Base-by-base conservation (phyloP, 805 yeast genomes). In the Komagataella populi region DNA sequence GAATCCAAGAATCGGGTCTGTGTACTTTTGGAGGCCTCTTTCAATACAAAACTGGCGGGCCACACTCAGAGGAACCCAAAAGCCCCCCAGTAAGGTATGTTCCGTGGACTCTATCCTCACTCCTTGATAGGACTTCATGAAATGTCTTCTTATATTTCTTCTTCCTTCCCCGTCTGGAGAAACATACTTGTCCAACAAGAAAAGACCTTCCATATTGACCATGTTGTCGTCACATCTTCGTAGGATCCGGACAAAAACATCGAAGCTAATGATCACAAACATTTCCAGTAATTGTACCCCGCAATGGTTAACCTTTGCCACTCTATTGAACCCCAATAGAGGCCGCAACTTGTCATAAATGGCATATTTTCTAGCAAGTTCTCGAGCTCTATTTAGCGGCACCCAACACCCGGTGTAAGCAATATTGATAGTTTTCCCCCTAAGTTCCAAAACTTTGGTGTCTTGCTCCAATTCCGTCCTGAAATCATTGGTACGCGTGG, bases 31-130 rank as follows among this genome's bases (percentile, higher is more conserved):
- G 3, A 23, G 50, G 24, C 59, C 62, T 46, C 59, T 60, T 48
- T 56, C 53, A 10, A 20, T 44, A 10, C 58, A 49, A 50, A 59
- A 60, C 16, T 51, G 51, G 20, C 47, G 45, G 1, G 54, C 65
- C 8, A 49, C 51, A 4, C 45, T 48, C 1, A 51, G 24, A 14
- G 55, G 49, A 23, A 62, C 56, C 67, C 67, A 63, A 44, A 54
- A 57, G 1, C 67, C 67, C 20, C 67, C 67, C 52, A 63, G 59
- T 6, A 63, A 47, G 1, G 66, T 56, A 1, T 48, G 48, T 18
- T 63, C 67, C 45, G 56, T 55, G 51, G 52, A 54, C 10, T 52
- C 50, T 12, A 46, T 36, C 6, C 24, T 45, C 6, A 59, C 39
- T 7, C 51, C 50, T 43, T 51, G 53, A 44, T 54, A 54, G 4